Base-by-base conservation (phyloP, 2,329 filamentous ascomycete genomes). In the Amauroascus verrucosus region DNA sequence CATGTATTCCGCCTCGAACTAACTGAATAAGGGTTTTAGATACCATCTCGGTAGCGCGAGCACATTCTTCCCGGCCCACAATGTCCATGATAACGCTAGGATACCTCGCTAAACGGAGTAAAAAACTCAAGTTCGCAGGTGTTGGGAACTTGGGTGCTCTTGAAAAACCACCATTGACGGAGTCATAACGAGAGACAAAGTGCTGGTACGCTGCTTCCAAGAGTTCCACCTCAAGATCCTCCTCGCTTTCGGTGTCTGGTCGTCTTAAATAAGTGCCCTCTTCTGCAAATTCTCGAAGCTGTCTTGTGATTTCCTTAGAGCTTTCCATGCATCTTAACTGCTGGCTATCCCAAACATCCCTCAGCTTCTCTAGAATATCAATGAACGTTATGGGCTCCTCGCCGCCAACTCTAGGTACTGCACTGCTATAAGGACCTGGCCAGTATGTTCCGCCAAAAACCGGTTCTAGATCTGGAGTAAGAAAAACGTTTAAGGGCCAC, bases 371-470 rank as follows among this genome's bases (percentile, higher is more conserved):
- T 48, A 96, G 68, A 32, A 97, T 88, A 18, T 84, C 82, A 38
- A 95, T 75, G 62, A 96, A 95, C 40, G 87, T 84, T n/a, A 87
- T 77, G 3, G 84, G 80, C 44, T 82, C 81, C 44, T 77, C 70
- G 18, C 61, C 62, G 5, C 63, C 62, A 14, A 60, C 62, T n/a
- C 69, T 68, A 1, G 68, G 69, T 8, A 71, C 64, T 22, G 69
- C 72, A 6, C 66, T 66, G 3, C 82, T 80, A 47, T 82, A 83
- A 0, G 89, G 87, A 0, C 86, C 87, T 3, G 90, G 88, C 86
- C 89, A 97, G 69, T 96, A 97, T 7, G 91, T 96, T 22, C 91
- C 91, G 35, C 93, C 93, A 70, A 96, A 97, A 8, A 98, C 86
- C 0, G 93, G 93, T 64, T 95, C 85, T 24, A 97, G 78, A 60